Base-by-base conservation (phyloP, 2,329 filamentous ascomycete species). In the Cryoendolithus antarcticus region DNA sequence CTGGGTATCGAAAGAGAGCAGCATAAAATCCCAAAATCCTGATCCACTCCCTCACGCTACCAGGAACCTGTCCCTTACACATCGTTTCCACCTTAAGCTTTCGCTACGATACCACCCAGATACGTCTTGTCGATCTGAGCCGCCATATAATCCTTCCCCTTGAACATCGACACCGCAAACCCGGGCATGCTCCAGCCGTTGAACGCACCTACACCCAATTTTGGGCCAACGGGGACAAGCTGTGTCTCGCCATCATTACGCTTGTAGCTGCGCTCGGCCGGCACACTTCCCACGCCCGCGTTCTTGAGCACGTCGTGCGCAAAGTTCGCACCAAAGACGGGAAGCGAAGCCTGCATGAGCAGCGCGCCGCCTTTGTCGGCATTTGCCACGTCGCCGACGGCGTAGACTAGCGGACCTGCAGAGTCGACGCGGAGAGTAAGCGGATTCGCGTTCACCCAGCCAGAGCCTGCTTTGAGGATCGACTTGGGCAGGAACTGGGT, bases 371-470 rank as follows among this genome's bases (percentile, higher is more conserved):
- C 64, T n/a, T 55, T 54, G 12, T 62, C 61, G 43, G 61, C 63
- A 5, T 54, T 59, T 1, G 59, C 61, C 0, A 71, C 59, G 45
- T 72, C 69, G 33, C 70, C 70, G 9, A 66, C 40, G 8, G 60
- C 59, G 49, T 71, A 73, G 30, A 71, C 62, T n/a, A 62, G 56
- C 2, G 61, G 52, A 3, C 64, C 64, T 3, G 63, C 63, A 6
- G 46, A 53, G 31, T 65, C 63, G 32, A 69, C 65, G 12, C 69
- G 64, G 3, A 70, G 56, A 1, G 65, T 70, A 7, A 49, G 38
- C 1, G 45, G 47, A 48, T 75, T 65, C 5, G 65, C 69, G 19
- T 58, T 57, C 33, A 78, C 65, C 53, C 67, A 70, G 10, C 67
- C 67, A 4, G 51, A 56, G 1, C 57, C 53, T 42, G 64, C 58